phyloP scores from a whole-genome alignment of 129 eudicot genomes.

The Pseudognaphalium luteoalbum region DNA sequence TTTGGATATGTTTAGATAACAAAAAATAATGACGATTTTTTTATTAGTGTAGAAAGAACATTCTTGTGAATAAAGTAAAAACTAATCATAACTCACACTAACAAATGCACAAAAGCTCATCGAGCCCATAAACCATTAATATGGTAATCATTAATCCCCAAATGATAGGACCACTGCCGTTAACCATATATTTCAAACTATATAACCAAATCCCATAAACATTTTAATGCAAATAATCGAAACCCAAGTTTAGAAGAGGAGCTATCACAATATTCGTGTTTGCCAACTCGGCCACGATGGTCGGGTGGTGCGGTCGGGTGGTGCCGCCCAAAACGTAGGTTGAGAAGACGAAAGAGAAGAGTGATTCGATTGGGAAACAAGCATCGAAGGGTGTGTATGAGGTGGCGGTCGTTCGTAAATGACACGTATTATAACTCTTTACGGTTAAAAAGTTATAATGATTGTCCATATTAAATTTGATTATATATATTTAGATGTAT shows the following conservation, averaged over 20 bases:
- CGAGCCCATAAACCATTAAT: conserved; percentile 37
- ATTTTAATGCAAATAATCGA: not conserved
- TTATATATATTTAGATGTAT: too few relatives aligned
- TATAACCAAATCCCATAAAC: conserved; percentile 8
- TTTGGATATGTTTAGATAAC: too few relatives aligned
- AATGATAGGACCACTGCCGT: conserved; percentile 26
- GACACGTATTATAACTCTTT: too few relatives aligned
- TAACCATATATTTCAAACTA: conserved; percentile 18
- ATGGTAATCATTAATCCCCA: conserved; percentile 34
- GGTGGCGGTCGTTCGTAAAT: conserved; percentile 48
- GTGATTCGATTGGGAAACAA: conserved; percentile 45
- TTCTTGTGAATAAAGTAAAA: conserved; percentile 27
- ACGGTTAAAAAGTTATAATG: too few relatives aligned
- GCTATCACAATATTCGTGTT: conserved; percentile 44
- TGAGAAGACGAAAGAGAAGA: conserved; percentile 39
- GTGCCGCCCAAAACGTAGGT: conserved; percentile 50
- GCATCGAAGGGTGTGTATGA: conserved; percentile 44
- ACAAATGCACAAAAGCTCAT: conserved; percentile 25
- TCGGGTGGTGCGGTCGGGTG: too few relatives aligned
- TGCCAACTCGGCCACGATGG: conserved; percentile 50
- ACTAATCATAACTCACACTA: conserved; percentile 52
- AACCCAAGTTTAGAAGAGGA: conserved; percentile 42
- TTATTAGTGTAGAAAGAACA: conserved; percentile 23
- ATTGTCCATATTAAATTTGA: too few relatives aligned
- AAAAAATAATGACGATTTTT: too few relatives aligned